Evolutionary conservation across 495 filamentous ascomycete species (phyloP), one percentile per base, ranked within the genome.

Genomic region (Aspergillus panamensis): DNA sequence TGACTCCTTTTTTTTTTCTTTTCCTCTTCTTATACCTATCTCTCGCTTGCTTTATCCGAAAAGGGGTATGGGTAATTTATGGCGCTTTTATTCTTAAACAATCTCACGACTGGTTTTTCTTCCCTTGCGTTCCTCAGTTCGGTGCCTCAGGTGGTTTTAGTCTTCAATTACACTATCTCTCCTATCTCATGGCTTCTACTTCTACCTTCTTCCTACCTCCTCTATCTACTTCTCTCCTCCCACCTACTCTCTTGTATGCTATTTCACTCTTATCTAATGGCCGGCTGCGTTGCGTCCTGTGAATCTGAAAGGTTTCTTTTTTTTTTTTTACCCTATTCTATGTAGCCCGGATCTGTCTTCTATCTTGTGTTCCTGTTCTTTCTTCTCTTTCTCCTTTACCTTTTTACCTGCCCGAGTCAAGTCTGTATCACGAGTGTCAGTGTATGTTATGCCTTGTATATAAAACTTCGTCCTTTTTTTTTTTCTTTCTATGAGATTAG

Each of bases 381-480:
- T 60, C 52, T 49, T 44, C 49, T 13, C 14, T 48, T 53, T 16
- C 43, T 43, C 19, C 33, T 29, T 3, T n/a, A n/a, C n/a, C n/a
- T n/a, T 52, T 54, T 13, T 35, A 25, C 31, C 20, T 14, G 25
- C 7, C 25, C 29, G 10, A n/a, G 10, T 31, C 47, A 8, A 49
- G 13, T 14, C 47, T 31, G 25, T 31, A 12, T 31, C 47, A 49
- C 16, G 25, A 30, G 47, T 49, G 42, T 9, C 8, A 45, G 42
- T 63, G 59, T 62, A 37, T 39, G 44, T 49, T 62, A 48, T 57
- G 54, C 30, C 21, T 32, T 43, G 29, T 49, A 62, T 62, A 49
- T 49, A 49, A 31, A 47, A 5, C 7, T 19, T 45, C 5, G 42
- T 39, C n/a, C 8, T 20, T 25, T 25, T 25, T 25, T 40, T 40